Evolutionary conservation across 2,329 filamentous ascomycete species (phyloP), one percentile per base, ranked within the genome.

Genomic region (Xylaria sp.): DNA sequence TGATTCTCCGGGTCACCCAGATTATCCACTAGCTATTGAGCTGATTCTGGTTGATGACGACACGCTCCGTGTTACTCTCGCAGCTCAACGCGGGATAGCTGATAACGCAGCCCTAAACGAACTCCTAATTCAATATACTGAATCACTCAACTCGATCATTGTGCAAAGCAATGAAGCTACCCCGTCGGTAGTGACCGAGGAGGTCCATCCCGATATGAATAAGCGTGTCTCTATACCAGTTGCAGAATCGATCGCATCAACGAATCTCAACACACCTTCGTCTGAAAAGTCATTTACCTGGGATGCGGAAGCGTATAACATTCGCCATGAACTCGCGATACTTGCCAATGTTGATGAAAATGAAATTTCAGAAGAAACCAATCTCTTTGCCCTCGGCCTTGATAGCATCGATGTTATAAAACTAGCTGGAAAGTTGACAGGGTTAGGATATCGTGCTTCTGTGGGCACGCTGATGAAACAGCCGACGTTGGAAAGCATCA

Each of bases 381-480:
- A 91, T 0, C 88, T 98, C 12, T 90, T 97, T 48, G 90, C 95
- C 73, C 85, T 98, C 39, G 94, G 94, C 0, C 85, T 98, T 7
- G 95, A 98, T 82, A 97, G 94, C 75, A 97, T 98, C 67, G 94
- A 98, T 79, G 88, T 92, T 1, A 95, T 98, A 78, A 97, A 94
- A 75, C 82, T 98, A 0, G 91, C 92, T 0, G 90, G 93, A 0
- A 86, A 89, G 62, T 83, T 97, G 1, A 91, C 87, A 71, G 87
- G 85, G 54, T 80, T 81, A 4, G 86, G 86, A 0, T 81, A 96
- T 23, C 77, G 82, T 0, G 78, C 97, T 12, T 83, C 90, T 0
- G 89, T 94, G n/a, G 92, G 93, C 72, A 84, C 86, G n/a, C 90
- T 98, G 25, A 91, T 97, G 85, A 90, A 88, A 62, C 85, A 85